Base-by-base conservation (phyloP, 2,329 filamentous ascomycete species). In the Lomentospora prolificans region DNA sequence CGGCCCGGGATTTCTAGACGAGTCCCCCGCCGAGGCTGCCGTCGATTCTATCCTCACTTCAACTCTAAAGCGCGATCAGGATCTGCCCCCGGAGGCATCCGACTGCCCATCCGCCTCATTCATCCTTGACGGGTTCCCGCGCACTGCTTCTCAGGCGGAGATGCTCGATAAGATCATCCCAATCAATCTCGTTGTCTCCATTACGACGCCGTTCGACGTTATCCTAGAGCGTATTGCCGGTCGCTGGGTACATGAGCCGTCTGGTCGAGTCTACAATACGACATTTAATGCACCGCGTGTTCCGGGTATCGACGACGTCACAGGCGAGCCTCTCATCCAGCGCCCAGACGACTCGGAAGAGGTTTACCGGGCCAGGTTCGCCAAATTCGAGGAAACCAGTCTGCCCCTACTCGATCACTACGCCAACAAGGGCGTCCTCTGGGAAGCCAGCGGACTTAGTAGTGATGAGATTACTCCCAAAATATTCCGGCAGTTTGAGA, bases 401-500 rank as follows among this genome's bases (percentile, higher is more conserved):
- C 79, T 84, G 68, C 87, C 89, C 14, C 73, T 99, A 48, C 75
- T 99, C 17, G 87, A 95, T 62, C 89, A 96, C 71, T 99, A 99
- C 66, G 86, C 89, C 52, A 80, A 81, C 60, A 86, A 87, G 67
- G 90, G 89, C 8, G 85, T 96, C 10, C 72, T 99, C 36, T 90
- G 88, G 81, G 89, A 89, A 59, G 90, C 96, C 3, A 78, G 89
- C 62, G 94, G 94, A 22, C 82, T 91, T 71, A 92, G 84, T 68
- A 96, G 90, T 66, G 89, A 99, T 66, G 94, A 97, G 72, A 99
- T 99, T 63, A 91, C 81, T 55, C 94, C 94, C n/a, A 85, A 90
- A 74, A 76, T 99, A 27, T 88, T 90, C 65, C 72, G 76, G 7
- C 90, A 96, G 71, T 89, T 99, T 68, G 85, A 89, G 72, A 81